Evolutionary conservation across 2,329 filamentous ascomycete species (phyloP).

Genomic region (Monosporascus sp.): DNA sequence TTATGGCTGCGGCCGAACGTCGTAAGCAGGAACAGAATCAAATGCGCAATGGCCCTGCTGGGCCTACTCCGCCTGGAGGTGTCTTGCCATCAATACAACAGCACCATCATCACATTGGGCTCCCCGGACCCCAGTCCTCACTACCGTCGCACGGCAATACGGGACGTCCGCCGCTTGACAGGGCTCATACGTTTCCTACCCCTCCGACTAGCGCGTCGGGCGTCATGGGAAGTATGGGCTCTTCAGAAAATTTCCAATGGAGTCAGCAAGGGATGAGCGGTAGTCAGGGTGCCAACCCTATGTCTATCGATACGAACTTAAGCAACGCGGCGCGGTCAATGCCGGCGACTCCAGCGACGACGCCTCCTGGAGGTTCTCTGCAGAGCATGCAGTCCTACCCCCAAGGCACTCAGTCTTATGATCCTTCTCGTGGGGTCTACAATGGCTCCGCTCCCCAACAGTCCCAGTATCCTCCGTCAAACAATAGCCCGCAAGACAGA

Average conservation of each 20-base stretch:
- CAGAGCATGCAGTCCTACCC: conserved; percentile 78
- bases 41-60: conserved; percentile 52
- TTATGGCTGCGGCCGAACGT: conserved; percentile 79
- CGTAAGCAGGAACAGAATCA: conserved; percentile 66
- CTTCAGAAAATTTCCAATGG: conserved; percentile 79
- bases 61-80: conserved; percentile 42
- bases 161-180: conserved; percentile 71
- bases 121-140: conserved; percentile 52
- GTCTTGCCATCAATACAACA: conserved; percentile 63
- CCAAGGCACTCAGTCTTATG: conserved; percentile 63
- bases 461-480: conserved; percentile 63
- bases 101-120: conserved; percentile 54
- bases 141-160: conserved; percentile 65
- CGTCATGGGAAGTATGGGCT: conserved; percentile 68
- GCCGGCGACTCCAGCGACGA: conserved; percentile 85
- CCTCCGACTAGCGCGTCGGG: conserved; percentile 90
- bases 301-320: conserved; percentile 76
- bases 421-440: conserved; percentile 74
- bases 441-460: conserved; percentile 64
- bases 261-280: conserved; percentile 56
- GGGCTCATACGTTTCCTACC: conserved; percentile 89
- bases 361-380: conserved; percentile 72
- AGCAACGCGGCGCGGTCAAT: conserved; percentile 73
- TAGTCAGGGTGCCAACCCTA: conserved; percentile 59
- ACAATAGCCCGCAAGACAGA: conserved; percentile 53